phyloP scores from a whole-genome alignment of 73 alveolate genomes.

The Paramecium sonneborni region DNA sequence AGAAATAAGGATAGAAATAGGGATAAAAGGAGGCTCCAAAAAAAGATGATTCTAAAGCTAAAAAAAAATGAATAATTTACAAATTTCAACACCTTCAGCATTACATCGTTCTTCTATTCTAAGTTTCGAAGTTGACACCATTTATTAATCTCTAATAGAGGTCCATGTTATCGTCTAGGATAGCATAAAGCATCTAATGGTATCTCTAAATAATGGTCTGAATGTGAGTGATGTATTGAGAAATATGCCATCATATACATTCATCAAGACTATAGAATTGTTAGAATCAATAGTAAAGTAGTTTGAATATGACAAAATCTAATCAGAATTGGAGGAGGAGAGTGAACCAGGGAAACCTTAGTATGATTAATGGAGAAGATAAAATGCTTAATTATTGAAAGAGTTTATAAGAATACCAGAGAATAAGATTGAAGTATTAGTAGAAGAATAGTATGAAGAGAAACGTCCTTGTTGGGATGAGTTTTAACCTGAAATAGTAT shows the following conservation, averaged over 20 bases:
- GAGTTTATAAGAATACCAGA: neutral
- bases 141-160: neutral
- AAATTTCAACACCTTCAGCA: constrained; percentile 10
- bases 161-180: neutral
- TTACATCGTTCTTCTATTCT: neutral
- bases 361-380: constrained; percentile 43
- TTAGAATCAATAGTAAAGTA: neutral
- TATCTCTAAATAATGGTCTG: neutral
- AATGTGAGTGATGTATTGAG: neutral
- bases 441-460: neutral
- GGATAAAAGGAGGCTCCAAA: neutral
- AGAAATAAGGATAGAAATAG: neutral
- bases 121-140: neutral
- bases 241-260: neutral
- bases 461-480: constrained; percentile 20
- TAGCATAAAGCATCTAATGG: neutral
- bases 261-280: neutral
- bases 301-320: neutral
- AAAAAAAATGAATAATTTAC: constrained; percentile 39
- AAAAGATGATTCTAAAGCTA: constrained; percentile 10
- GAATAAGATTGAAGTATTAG: neutral
- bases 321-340: neutral
- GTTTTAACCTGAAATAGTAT: constrained; percentile 14
- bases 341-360: neutral
- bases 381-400: neutral